Evolutionary conservation across 805 yeast genomes (phyloP).

Genomic region (Brettanomyces sp.): DNA sequence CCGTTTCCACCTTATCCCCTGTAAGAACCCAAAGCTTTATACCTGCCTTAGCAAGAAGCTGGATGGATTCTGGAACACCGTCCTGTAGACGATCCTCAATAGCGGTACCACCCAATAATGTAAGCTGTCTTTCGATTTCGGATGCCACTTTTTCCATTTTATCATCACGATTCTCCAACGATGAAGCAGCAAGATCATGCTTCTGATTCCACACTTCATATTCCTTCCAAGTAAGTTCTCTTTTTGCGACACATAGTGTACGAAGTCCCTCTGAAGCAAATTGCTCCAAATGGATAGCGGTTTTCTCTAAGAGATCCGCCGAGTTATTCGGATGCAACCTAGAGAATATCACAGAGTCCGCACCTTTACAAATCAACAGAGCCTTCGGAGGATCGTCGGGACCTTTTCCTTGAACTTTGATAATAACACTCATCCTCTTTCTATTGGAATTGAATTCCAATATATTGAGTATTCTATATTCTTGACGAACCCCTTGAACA

Average conservation of each 20-base stretch:
- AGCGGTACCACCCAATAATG: conserved; percentile 73
- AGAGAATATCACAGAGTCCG: conserved; percentile 70
- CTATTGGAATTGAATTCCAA: conserved; percentile 77
- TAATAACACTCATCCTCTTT: conserved; percentile 79
- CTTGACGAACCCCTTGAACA: conserved; percentile 62
- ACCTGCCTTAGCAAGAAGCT: conserved; percentile 63
- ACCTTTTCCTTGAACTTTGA: conserved; percentile 48
- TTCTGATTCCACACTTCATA: conserved; percentile 54
- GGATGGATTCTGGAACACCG: conserved; percentile 79
- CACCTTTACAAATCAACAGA: conserved; percentile 72
- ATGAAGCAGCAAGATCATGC: conserved; percentile 57
- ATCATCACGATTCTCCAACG: conserved; percentile 53
- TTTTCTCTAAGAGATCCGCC: conserved; percentile 38
- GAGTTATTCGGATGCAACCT: conserved; percentile 43
- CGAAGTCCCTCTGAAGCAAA: conserved; percentile 79
- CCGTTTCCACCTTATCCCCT: conserved; percentile 87
- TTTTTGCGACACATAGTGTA: conserved; percentile 71
- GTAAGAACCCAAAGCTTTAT: conserved; percentile 80
- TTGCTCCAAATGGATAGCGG: conserved; percentile 68
- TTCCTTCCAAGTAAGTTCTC: conserved; percentile 53
- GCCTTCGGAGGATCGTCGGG: conserved; percentile 47
- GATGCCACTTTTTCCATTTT: conserved; percentile 70
- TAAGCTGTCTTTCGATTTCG: conserved; percentile 56
- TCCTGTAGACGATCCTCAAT: conserved; percentile 80
- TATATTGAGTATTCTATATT: conserved; percentile 61